Conservation (phyloP, 768 basidiomycete genomes). For the Termitomyces sp. region DNA sequence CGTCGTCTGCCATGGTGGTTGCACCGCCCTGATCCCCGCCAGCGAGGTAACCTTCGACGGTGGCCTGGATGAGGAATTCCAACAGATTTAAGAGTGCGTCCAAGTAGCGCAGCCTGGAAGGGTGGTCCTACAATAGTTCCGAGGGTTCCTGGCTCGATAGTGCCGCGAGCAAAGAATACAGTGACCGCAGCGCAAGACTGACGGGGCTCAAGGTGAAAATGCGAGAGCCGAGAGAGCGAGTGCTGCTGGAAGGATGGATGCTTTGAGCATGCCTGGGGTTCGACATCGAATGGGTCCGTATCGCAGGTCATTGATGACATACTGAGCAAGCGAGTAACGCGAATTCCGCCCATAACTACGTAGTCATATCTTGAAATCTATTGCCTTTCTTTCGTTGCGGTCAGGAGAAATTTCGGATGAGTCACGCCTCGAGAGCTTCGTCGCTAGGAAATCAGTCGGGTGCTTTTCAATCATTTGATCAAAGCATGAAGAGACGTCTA, state of each 20-base stretch:
- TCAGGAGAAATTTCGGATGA: too few relatives aligned
- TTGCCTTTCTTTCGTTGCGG: too few relatives aligned
- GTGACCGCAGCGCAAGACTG: constrained; percentile 28
- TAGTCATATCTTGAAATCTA: too few relatives aligned
- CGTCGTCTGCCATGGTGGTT: constrained; percentile 30
- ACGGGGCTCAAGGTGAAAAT: constrained; percentile 14
- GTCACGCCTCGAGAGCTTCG: too few relatives aligned
- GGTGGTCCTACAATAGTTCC: constrained; percentile 35
- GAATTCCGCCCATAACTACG: too few relatives aligned
- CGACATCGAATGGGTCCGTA: too few relatives aligned
- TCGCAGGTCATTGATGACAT: too few relatives aligned
- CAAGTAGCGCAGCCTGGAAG: constrained; percentile 26
- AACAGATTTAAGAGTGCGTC: constrained; percentile 28
- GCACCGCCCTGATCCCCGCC: constrained; percentile 33
- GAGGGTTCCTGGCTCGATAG: constrained; percentile 27
- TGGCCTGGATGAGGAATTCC: constrained; percentile 35
- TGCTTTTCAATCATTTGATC: too few relatives aligned
- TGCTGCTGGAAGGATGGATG: constrained; percentile 9
- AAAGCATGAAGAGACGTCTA: too few relatives aligned
- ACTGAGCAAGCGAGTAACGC: too few relatives aligned
- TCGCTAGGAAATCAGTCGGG: too few relatives aligned
- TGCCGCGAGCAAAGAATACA: constrained; percentile 36
- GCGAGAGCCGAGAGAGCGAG: constrained; percentile 20
- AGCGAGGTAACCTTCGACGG: constrained; percentile 30
- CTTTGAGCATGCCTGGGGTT: constrained; percentile 17